These are phyloP conservation scores for Astragalus membranaceus DNA, from an alignment of 306 rosid species.

Conservation along the genomic window DNA sequence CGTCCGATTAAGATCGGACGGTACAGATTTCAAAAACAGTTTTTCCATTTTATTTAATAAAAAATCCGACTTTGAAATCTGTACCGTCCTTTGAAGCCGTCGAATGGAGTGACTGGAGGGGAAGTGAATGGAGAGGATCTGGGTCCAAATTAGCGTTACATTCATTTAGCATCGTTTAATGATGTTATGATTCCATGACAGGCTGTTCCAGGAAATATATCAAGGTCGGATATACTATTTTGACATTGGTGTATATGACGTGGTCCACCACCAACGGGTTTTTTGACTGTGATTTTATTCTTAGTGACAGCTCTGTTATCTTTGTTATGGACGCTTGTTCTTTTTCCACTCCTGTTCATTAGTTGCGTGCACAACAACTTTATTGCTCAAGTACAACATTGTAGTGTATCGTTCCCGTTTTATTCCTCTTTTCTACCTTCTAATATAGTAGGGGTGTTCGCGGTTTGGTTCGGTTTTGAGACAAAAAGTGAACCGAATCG, in stretches of 20 bases:
- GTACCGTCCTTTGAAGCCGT: no score
- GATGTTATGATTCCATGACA: conserved; percentile 12
- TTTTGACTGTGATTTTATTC: conserved; percentile 15
- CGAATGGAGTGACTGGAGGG: no score
- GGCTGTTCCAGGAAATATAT: conserved; percentile 12
- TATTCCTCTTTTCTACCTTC: neutral
- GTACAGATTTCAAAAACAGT: no score
- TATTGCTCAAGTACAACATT: neutral
- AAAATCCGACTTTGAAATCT: no score
- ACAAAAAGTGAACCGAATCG: no score
- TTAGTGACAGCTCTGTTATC: conserved; percentile 17
- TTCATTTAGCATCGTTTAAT: neutral
- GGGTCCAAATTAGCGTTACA: no score
- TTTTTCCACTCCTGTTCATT: no score
- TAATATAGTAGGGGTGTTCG: no score
- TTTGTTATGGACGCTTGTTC: neutral
- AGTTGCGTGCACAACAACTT: conserved; percentile 9
- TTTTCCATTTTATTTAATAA: no score
- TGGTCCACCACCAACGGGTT: conserved; percentile 21
- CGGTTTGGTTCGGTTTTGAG: no score
- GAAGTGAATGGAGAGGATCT: no score
- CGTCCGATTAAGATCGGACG: no score
- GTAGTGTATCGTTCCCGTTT: neutral
- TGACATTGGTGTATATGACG: neutral
- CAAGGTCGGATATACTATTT: neutral